Base-by-base conservation (phyloP, 2,329 filamentous ascomycete genomes). In the Pestalotiopsis sp. region DNA sequence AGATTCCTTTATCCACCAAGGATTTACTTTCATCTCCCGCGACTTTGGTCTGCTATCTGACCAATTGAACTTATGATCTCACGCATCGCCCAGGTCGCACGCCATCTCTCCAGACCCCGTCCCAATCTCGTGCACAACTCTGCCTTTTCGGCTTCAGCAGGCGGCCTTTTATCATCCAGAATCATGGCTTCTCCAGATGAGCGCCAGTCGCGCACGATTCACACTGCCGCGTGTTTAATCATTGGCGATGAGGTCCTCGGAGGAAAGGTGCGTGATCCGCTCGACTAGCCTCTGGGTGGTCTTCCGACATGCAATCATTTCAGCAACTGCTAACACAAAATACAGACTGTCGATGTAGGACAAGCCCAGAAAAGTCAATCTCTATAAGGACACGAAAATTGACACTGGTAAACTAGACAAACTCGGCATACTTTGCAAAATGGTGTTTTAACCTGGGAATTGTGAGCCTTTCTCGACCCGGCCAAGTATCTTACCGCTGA, bases 191-290 rank as follows among this genome's bases (percentile, higher is more conserved):
- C 86, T 75, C 82, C 85, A 4, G 84, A 86, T 69, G 84, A 88
- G 76, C 85, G 87, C 71, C 86, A 86, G 75, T 84, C 87, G 74
- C 86, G 90, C 76, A 90, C 87, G 69, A 97, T 98, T 74, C 91
- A 94, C 77, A 98, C 95, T 61, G 96, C 95, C 12, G 95, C 92
- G 68, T 97, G 94, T 80, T 82, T 98, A 72, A 94, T 99, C 69
- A 98, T 99, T 75, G 95, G 95, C n/a, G 95, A 98, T 81, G 95
- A 98, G 80, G 94, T 98, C 4, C 86, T 98, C 3, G 95, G 94
- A 25, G 95, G 96, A 75, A 98, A 98, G 91, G 95, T 94, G 79
- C 72, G 57, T 55, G 20, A 17, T 59, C n/a, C 65, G 27, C 17
- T 39, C 31, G 45, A 6, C 20, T n/a, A 52, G 45, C 45, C 6